Evolutionary conservation across 2,329 filamentous ascomycete species (phyloP).

Genomic region (Pestalotiopsis sp.): DNA sequence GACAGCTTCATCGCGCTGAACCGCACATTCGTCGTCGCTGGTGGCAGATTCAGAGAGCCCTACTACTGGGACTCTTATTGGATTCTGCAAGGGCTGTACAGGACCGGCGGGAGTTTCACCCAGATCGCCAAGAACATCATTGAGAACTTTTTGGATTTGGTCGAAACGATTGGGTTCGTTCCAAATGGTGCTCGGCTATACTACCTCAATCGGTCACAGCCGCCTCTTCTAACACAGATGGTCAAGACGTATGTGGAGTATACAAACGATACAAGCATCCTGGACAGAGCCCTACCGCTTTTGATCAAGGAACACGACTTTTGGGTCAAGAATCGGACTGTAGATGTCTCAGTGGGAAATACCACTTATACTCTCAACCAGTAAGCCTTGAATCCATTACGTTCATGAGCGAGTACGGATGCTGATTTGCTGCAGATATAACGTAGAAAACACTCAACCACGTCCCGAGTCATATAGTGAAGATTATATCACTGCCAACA

Average conservation of each 20-base stretch:
- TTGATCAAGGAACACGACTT: conserved; percentile 67
- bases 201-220: conserved; percentile 71
- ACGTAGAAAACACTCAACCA: conserved; percentile 66
- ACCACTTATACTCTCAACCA: conserved; percentile 59
- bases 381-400: conserved; percentile 32
- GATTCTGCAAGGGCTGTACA: conserved; percentile 68
- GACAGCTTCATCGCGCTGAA: conserved; percentile 69
- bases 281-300: conserved; percentile 63
- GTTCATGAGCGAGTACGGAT: neutral
- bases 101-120: conserved; percentile 66
- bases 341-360: conserved; percentile 49
- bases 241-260: conserved; percentile 65
- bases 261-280: conserved; percentile 64
- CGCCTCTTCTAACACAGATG: conserved; percentile 69
- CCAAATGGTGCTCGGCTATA: conserved; percentile 71
- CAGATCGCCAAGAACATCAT: conserved; percentile 64
- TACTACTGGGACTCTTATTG: conserved; percentile 76
- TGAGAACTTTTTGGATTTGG: conserved; percentile 70
- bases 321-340: conserved; percentile 63
- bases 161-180: conserved; percentile 67
- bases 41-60: conserved; percentile 71
- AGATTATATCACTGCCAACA: conserved; percentile 68
- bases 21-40: conserved; percentile 70
- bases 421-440: conserved; percentile 43
- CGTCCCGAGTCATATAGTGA: conserved; percentile 70